Conservation (phyloP, 768 basidiomycete genomes). For the Lyophyllum shimeji region DNA sequence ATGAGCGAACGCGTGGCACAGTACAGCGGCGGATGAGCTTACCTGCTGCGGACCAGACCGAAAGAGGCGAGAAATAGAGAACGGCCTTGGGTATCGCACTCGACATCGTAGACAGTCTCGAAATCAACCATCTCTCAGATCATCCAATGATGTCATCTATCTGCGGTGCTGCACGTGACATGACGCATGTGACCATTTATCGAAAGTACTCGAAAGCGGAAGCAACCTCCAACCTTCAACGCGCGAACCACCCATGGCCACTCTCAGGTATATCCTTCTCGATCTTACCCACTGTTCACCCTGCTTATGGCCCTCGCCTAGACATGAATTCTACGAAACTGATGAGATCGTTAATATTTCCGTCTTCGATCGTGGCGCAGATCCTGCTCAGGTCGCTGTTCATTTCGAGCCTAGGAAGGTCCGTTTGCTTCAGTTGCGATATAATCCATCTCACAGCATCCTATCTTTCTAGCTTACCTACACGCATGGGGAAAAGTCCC, state of each 20-base stretch:
- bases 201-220: constrained; percentile 17
- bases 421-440: constrained; percentile 9
- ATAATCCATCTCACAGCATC: not conserved
- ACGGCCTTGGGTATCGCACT: constrained; percentile 69
- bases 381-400: constrained; percentile 61
- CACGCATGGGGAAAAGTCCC: constrained; percentile 64
- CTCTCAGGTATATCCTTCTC: constrained; percentile 9
- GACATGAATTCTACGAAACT: constrained; percentile 88
- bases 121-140: constrained; percentile 8
- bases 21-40: constrained; percentile 18
- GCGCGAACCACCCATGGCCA: constrained; percentile 8
- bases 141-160: constrained; percentile 6
- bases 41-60: constrained; percentile 70
- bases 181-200: constrained; percentile 7
- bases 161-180: not conserved
- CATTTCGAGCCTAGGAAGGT: constrained; percentile 68
- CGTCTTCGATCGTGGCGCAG: constrained; percentile 76
- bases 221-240: not conserved
- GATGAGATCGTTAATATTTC: constrained; percentile 74
- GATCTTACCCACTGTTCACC: not conserved
- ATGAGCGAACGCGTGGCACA: not conserved
- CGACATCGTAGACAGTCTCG: constrained; percentile 26
- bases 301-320: constrained; percentile 27
- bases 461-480: constrained; percentile 49
- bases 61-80: constrained; percentile 64